These are phyloP conservation scores for Calocera cornea DNA, from an alignment of 768 basidiomycete genomes.

Conservation along the genomic window DNA sequence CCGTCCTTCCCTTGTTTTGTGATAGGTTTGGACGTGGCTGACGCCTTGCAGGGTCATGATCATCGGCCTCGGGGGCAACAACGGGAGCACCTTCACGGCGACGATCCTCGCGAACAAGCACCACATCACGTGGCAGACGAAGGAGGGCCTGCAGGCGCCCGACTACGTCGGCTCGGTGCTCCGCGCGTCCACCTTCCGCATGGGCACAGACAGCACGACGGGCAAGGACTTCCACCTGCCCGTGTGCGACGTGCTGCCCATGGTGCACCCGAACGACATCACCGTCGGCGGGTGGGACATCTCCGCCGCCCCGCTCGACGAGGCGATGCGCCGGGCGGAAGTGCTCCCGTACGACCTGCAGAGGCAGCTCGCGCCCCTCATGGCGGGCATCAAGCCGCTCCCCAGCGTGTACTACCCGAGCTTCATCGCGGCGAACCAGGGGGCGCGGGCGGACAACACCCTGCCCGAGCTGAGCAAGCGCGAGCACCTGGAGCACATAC, in stretches of 20 bases:
- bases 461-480: constrained; percentile 78
- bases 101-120: constrained; percentile 94
- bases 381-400: constrained; percentile 68
- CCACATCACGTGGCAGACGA: constrained; percentile 89
- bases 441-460: constrained; percentile 87
- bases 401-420: constrained; percentile 96
- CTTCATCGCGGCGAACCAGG: constrained; percentile 97
- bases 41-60: constrained; percentile 64
- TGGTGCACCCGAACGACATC: constrained; percentile 97
- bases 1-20: constrained; percentile 24
- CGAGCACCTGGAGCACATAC: constrained; percentile 79
- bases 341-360: constrained; percentile 96
- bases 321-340: constrained; percentile 84
- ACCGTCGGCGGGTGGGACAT: constrained; percentile 99
- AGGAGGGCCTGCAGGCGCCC: constrained; percentile 78
- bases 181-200: constrained; percentile 85
- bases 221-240: constrained; percentile 90
- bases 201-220: constrained; percentile 65
- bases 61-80: constrained; percentile 95
- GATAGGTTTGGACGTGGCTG: constrained; percentile 11
- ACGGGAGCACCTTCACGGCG: constrained; percentile 84
- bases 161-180: constrained; percentile 97
- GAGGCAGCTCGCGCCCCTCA: constrained; percentile 78
- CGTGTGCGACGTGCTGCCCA: constrained; percentile 81
- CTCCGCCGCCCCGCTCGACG: constrained; percentile 67